Conservation (phyloP, 108 stramenopile species). For the Nitzschia sp. region DNA sequence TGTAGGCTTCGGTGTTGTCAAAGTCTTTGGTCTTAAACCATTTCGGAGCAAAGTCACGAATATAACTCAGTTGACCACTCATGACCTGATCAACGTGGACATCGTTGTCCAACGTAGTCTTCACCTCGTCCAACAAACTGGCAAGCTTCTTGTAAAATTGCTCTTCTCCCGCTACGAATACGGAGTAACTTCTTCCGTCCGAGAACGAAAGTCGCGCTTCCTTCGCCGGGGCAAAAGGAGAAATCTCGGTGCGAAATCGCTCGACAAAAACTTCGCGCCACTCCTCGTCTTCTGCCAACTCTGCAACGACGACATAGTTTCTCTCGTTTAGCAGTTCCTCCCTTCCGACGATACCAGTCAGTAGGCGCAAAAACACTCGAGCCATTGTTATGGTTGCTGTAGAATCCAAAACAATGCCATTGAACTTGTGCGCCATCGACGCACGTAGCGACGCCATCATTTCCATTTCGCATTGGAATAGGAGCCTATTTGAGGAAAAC, state of each 20-base stretch:
- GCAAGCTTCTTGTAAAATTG: neutral
- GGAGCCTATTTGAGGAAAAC: neutral
- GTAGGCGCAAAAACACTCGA: slow-evolving; percentile 10
- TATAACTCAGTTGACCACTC: neutral
- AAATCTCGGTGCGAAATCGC: slow-evolving; percentile 30
- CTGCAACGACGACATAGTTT: neutral
- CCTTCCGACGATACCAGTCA: neutral
- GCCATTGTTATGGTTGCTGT: slow-evolving; percentile 11
- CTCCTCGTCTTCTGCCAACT: slow-evolving; percentile 2
- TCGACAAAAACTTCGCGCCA: slow-evolving; percentile 35
- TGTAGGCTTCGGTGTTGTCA: neutral
- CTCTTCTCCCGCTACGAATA: neutral
- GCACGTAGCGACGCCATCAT: neutral
- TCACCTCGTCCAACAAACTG: neutral
- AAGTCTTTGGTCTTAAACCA: neutral
- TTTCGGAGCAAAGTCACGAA: neutral
- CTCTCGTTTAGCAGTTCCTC: neutral
- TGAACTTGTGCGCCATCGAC: slow-evolving; percentile 3
- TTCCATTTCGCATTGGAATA: neutral
- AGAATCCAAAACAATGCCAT: slow-evolving; percentile 13
- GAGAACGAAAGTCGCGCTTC: neutral
- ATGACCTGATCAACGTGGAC: neutral
- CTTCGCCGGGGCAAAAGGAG: slow-evolving; percentile 24
- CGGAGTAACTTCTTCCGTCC: neutral
- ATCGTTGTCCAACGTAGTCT: neutral